phyloP scores from a whole-genome alignment of 495 filamentous ascomycete genomes.

The Amniculicola lignicola region DNA sequence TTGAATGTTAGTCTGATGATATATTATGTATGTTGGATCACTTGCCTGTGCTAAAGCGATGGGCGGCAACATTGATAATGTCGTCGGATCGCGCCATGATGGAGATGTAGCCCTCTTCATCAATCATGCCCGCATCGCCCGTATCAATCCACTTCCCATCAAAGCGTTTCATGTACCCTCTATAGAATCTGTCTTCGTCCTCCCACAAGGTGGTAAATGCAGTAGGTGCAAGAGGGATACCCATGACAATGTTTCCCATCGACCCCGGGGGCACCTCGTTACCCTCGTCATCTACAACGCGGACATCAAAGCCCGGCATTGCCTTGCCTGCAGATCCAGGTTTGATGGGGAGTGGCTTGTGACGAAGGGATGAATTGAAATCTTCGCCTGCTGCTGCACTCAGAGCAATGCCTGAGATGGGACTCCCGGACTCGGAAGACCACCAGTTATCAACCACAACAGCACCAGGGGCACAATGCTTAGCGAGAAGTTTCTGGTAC shows the following conservation, averaged over 20 bases:
- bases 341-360: conserved; percentile 55
- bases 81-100: conserved; percentile 87
- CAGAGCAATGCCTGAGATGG: conserved; percentile 78
- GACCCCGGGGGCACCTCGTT: conserved; percentile 59
- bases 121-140: conserved; percentile 83
- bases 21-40: not conserved
- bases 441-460: conserved; percentile 93
- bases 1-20: conserved; percentile 1
- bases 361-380: conserved; percentile 35
- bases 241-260: conserved; percentile 94
- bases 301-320: conserved; percentile 86
- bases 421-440: conserved; percentile 88
- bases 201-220: conserved; percentile 81
- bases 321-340: conserved; percentile 86
- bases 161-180: conserved; percentile 76
- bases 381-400: conserved; percentile 51
- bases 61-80: conserved; percentile 92
- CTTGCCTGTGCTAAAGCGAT: conserved; percentile 83
- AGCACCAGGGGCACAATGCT: conserved; percentile 60
- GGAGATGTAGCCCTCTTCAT: conserved; percentile 76
- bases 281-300: conserved; percentile 76
- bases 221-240: conserved; percentile 75
- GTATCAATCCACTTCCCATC: conserved; percentile 80
- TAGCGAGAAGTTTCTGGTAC: conserved; percentile 67
- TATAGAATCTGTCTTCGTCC: conserved; percentile 80